Evolutionary conservation across 805 yeast genomes (phyloP), one percentile per base, ranked within the genome.

Genomic region (Yueomyces sp.): DNA sequence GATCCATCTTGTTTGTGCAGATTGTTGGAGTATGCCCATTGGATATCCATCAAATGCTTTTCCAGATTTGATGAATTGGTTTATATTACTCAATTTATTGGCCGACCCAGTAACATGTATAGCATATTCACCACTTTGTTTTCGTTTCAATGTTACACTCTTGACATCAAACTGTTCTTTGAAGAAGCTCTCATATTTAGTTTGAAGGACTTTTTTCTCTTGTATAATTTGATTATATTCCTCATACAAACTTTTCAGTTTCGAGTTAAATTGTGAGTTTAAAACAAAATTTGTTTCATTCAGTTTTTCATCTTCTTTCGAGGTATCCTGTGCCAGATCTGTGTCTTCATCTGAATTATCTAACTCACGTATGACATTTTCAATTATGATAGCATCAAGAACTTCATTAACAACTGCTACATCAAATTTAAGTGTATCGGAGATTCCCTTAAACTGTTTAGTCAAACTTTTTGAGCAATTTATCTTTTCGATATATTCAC

Each of bases 61-160:
- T 9, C n/a, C 26, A 4, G 46, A 43, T 19, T 48, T 32, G 50
- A 62, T 40, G 42, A 34, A 37, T 43, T 52, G 44, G 44, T 36
- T 39, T 5, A 64, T 41, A 39, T 51, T 52, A n/a, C 45, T 49
- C 26, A 58, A 41, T 40, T 47, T 48, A 3, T 44, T 64, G 26
- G 59, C 53, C 27, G 65, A 60, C 0, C 74, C 77, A 4, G 66
- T 55, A 9, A 79, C 60, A 47, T 72, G 69, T 2, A 80, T 60
- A 6, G 74, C 75, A 52, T 74, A 67, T 9, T 72, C 71, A 37
- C 64, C 57, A 39, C 63, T 59, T 19, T 69, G 69, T 26, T 70
- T 65, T 55, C 67, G 61, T 39, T 67, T 66, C 37, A 74, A 53
- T 4, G 53, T 47, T 0, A 66, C 61, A 39, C 52, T 59, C 41